Evolutionary conservation across 805 yeast genomes (phyloP).

Genomic region (Myxozyma melibiosi): DNA sequence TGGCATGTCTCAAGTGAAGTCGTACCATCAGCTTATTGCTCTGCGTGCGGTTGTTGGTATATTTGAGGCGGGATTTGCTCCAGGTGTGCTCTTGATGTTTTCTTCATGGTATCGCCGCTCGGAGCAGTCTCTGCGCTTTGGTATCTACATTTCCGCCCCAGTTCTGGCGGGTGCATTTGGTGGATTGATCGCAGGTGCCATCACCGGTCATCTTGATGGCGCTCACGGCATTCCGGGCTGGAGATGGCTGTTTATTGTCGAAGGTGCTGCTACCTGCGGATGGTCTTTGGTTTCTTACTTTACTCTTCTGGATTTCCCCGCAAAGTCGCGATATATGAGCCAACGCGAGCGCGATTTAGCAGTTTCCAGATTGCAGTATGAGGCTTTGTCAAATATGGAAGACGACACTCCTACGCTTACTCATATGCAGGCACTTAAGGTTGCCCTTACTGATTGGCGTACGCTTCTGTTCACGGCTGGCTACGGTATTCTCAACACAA

Average conservation of each 20-base stretch:
- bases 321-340: constrained; percentile 6
- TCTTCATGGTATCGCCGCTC: constrained; percentile 54
- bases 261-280: constrained; percentile 20
- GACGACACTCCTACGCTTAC: constrained; percentile 1
- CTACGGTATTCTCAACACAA: constrained; percentile 7
- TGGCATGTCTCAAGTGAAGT: constrained; percentile 51
- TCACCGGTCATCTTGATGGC: constrained; percentile 52
- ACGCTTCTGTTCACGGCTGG: constrained; percentile 14
- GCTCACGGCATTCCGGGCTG: constrained; percentile 59
- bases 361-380: constrained; percentile 17
- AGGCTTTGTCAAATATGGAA: background rate
- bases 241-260: constrained; percentile 66
- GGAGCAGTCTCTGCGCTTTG: constrained; percentile 63
- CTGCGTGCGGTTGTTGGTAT: constrained; percentile 47
- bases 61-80: constrained; percentile 53
- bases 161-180: constrained; percentile 63
- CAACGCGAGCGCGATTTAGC: constrained; percentile 16
- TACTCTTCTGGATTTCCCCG: constrained; percentile 24
- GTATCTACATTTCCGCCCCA: constrained; percentile 62
- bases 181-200: constrained; percentile 64
- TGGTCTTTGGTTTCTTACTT: constrained; percentile 11
- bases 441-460: constrained; percentile 11
- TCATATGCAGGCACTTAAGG: constrained; percentile 14
- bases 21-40: constrained; percentile 39
- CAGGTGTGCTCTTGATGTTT: constrained; percentile 43